Percentiles rank a stretch among this genome's conserved stretches.
phyloP scores from a whole-genome alignment of 2,329 filamentous ascomycete genomes.

The Aschersonia sp. region DNA sequence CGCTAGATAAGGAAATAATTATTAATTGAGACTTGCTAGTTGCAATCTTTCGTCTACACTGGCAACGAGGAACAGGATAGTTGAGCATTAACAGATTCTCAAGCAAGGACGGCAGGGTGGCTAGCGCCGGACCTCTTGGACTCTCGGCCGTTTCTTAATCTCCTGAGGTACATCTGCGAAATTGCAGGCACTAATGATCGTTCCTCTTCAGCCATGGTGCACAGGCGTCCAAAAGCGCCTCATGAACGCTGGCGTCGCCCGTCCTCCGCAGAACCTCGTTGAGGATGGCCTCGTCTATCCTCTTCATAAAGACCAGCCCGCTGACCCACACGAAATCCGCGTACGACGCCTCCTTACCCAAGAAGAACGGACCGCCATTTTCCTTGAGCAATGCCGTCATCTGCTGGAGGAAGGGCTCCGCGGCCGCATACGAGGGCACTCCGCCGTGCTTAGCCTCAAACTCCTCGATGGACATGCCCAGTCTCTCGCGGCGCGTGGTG shows the following conservation, averaged over 20 bases:
- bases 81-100: no score
- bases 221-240: slow-evolving; percentile 22
- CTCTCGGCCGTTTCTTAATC: no score
- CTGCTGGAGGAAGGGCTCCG: slow-evolving; percentile 18
- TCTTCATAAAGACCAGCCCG: slow-evolving; percentile 26
- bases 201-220: slow-evolving; percentile 26
- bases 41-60: no score
- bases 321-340: slow-evolving; percentile 43
- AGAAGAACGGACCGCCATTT: slow-evolving; percentile 43
- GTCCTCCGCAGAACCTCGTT: slow-evolving; percentile 19
- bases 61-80: no score
- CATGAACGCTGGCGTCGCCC: slow-evolving; percentile 22
- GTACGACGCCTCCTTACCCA: slow-evolving; percentile 39
- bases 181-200: slow-evolving; percentile 13
- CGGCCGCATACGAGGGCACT: slow-evolving; percentile 32
- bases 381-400: slow-evolving; percentile 26
- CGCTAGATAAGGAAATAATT: no score
- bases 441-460: slow-evolving; percentile 30
- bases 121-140: no score
- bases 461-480: slow-evolving; percentile 39
- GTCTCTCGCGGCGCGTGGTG: slow-evolving; percentile 28
- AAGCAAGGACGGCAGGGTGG: no score
- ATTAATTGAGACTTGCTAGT: no score
- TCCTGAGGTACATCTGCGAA: no score
- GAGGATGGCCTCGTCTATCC: slow-evolving; percentile 19